phyloP scores from a whole-genome alignment of 176 grass and related monocot species.

The Oryza brachyantha region DNA sequence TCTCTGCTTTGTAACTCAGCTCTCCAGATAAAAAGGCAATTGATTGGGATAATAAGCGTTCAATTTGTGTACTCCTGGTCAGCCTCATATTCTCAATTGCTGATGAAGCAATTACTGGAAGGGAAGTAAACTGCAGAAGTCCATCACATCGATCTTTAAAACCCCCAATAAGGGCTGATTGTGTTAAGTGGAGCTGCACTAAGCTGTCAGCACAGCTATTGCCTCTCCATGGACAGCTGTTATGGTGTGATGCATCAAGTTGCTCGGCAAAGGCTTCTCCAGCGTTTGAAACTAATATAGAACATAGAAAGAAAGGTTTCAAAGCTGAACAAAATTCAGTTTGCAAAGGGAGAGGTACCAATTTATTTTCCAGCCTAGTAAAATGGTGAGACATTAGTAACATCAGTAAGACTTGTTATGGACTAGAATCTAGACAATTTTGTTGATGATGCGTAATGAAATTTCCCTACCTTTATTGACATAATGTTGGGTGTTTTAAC shows the following conservation, averaged over 20 bases:
- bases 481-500: conserved; percentile 1
- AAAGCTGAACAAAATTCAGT: conserved; percentile 36
- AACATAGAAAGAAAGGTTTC: conserved; percentile 51
- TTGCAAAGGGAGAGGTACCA: conserved; percentile 26
- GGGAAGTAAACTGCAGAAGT: conserved; percentile 75
- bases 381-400: conserved; percentile 15
- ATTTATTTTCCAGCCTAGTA: conserved; percentile 36
- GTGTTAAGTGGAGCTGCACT: conserved; percentile 80
- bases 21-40: conserved; percentile 67
- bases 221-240: conserved; percentile 83
- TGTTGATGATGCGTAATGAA: not conserved
- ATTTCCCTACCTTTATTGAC: not conserved
- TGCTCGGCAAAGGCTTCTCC: conserved; percentile 72
- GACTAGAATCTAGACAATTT: not conserved
- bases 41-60: conserved; percentile 68
- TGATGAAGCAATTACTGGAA: conserved; percentile 78
- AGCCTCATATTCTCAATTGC: conserved; percentile 84
- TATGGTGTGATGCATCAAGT: conserved; percentile 70
- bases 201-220: conserved; percentile 91
- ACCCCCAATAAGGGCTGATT: conserved; percentile 74
- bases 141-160: conserved; percentile 95
- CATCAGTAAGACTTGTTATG: conserved; percentile 20
- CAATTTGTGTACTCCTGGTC: conserved; percentile 63
- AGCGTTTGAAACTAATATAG: conserved; percentile 61
- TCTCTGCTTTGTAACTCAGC: conserved; percentile 65